Conservation (phyloP, 805 yeast genomes). For the Saccharomycodes ludwigii region DNA sequence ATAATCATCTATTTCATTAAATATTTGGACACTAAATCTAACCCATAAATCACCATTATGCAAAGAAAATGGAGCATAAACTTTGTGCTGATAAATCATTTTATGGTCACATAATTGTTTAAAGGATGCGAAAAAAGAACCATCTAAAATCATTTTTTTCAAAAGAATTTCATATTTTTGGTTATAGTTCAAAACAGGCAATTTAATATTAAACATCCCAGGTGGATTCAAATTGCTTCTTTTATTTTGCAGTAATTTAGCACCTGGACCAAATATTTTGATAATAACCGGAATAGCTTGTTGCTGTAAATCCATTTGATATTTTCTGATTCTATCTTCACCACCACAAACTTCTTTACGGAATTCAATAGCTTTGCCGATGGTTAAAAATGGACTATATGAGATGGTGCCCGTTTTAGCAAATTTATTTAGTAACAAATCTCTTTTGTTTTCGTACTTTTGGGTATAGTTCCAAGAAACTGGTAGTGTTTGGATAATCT, state of each 20-base stretch:
- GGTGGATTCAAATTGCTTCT: conserved; percentile 9
- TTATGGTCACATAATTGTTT: conserved; percentile 12
- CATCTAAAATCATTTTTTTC: conserved; percentile 11
- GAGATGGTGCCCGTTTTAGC: conserved; percentile 37
- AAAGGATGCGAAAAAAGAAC: conserved; percentile 8
- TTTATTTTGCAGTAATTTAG: conserved; percentile 19
- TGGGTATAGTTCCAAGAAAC: conserved; percentile 31
- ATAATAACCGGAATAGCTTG: conserved; percentile 30
- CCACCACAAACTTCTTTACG: conserved; percentile 41
- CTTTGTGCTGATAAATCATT: conserved; percentile 23
- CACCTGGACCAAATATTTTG: conserved; percentile 27
- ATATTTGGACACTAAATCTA: conserved; percentile 50
- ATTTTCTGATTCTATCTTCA: conserved; percentile 35
- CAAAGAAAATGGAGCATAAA: conserved; percentile 34
- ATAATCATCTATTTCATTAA: conserved; percentile 45
- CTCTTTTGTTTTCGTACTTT: conserved; percentile 1
- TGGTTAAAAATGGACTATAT: conserved; percentile 29
- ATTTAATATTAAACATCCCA: conserved; percentile 25
- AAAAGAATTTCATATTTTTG: conserved; percentile 11
- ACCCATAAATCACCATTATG: conserved; percentile 31
- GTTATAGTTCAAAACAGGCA: conserved; percentile 32
- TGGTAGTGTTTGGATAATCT: conserved; percentile 42
- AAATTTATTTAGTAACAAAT: conserved; percentile 28
- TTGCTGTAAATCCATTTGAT: conserved; percentile 34
- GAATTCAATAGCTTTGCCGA: conserved; percentile 42